These are phyloP conservation scores for Suillus paluster DNA, from an alignment of 768 basidiomycete genomes.

Conservation along the genomic window DNA sequence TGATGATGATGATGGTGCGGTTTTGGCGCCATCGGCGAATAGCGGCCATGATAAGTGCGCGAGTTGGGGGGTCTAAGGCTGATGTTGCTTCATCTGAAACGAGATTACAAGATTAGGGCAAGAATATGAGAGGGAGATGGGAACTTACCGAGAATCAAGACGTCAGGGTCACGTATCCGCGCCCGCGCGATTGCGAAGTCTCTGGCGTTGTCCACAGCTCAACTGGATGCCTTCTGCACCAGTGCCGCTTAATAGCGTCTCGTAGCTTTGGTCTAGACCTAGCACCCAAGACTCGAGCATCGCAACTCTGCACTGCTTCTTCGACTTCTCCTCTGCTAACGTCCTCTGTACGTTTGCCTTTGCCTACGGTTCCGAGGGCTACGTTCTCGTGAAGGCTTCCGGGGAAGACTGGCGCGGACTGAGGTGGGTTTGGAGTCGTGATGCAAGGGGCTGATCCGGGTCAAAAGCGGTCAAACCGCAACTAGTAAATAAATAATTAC, in stretches of 20 bases:
- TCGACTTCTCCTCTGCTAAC: conserved; percentile 76
- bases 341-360: too few species aligned
- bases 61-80: conserved; percentile 84
- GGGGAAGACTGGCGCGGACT: too few species aligned
- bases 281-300: conserved; percentile 86
- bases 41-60: conserved; percentile 82
- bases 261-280: conserved; percentile 86
- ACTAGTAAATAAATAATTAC: too few species aligned
- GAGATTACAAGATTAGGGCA: too few species aligned
- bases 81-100: conserved; percentile 77
- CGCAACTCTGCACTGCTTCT: conserved; percentile 80
- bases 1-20: conserved; percentile 64
- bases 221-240: too few species aligned
- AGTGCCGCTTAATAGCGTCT: too few species aligned
- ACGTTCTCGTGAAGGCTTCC: too few species aligned
- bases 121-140: too few species aligned
- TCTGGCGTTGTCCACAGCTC: conserved; percentile 93
- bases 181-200: conserved; percentile 90
- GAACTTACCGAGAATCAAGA: conserved; percentile 89
- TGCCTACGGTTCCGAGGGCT: too few species aligned
- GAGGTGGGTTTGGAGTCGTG: too few species aligned
- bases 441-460: too few species aligned
- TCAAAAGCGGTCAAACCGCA: too few species aligned
- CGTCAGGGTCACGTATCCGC: conserved; percentile 79
- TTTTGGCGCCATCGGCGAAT: conserved; percentile 70